Evolutionary conservation across 1,284 basidiomycete genomes (phyloP), one percentile per base, ranked within the genome.

Genomic region (Papiliotrema terrestris): DNA sequence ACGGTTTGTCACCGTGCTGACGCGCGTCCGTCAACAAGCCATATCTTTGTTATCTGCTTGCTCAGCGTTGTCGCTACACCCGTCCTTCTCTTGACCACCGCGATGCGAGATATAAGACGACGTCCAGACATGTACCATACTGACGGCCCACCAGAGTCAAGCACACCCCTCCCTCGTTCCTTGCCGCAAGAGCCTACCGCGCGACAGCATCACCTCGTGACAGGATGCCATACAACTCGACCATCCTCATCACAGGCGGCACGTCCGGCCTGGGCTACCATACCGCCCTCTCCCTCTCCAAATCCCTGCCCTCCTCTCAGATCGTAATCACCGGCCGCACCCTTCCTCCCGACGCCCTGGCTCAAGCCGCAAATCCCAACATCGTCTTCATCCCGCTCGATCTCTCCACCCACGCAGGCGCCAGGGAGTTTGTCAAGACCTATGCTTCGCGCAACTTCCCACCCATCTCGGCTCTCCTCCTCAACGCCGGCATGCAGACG

Each of bases 191-290:
- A n/a, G n/a, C n/a, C n/a, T n/a, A n/a, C n/a, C n/a, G n/a, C n/a
- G n/a, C n/a, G n/a, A n/a, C n/a, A n/a, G n/a, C 36, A 37, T 37
- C 36, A 37, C 9, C 9, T 37, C 36, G 17, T 17, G 9, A 9
- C 36, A 37, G 36, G 17, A 59, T 56, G 57, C 13, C 54, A 11
- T 57, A 49, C 58, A 56, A 26, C 8, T 55, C 59, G 2, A 59
- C 60, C 37, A 53, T 62, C 23, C 52, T 62, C 23, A 54, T 62
- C 45, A 62, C 60, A 4, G 60, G 60, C 37, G 58, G 55, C 29
- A 57, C 49, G 17, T 51, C 54, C 19, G 60, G 60, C 14, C 49
- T 62, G 14, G 60, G 60, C 17, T 49, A 57, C n/a, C 45, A 39
- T n/a, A 51, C 60, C 20, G 57, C 55, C 22, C 15, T 45, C 14